Evolutionary conservation across 768 basidiomycete genomes (phyloP).

Genomic region (Termitomyces sp.): DNA sequence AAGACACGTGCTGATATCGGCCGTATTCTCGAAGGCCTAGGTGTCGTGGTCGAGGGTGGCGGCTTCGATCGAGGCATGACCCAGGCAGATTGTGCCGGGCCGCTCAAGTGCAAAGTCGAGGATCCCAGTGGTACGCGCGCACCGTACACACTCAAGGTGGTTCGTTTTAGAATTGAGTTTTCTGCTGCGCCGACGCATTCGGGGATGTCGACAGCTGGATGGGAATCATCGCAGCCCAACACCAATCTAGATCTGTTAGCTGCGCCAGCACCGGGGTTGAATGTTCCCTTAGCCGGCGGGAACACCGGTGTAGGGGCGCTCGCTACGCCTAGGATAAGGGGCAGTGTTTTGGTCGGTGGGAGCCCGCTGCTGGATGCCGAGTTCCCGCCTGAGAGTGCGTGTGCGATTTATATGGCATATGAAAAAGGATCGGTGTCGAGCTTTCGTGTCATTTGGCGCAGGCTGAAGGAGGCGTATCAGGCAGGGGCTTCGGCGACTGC

Average conservation of each 20-base stretch:
- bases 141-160: slow-evolving; percentile 62
- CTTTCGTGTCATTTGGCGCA: slow-evolving; percentile 75
- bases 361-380: slow-evolving; percentile 19
- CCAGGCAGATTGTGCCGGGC: slow-evolving; percentile 25
- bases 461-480: slow-evolving; percentile 69
- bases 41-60: slow-evolving; percentile 48
- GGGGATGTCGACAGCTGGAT: background rate
- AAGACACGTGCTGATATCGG: slow-evolving; percentile 66
- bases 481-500: slow-evolving; percentile 29
- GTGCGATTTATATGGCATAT: slow-evolving; percentile 74
- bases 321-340: slow-evolving; percentile 22
- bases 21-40: slow-evolving; percentile 63
- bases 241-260: slow-evolving; percentile 13
- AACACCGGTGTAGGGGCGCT: background rate
- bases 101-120: slow-evolving; percentile 52
- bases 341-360: slow-evolving; percentile 23
- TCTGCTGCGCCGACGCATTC: slow-evolving; percentile 27
- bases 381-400: slow-evolving; percentile 41
- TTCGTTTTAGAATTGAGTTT: slow-evolving; percentile 86
- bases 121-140: slow-evolving; percentile 39
- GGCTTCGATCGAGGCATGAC: slow-evolving; percentile 25
- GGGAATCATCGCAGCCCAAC: slow-evolving; percentile 9
- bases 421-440: slow-evolving; percentile 91
- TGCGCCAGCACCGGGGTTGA: slow-evolving; percentile 15
- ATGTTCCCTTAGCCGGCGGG: slow-evolving; percentile 1